These are phyloP conservation scores for Coemansia pectinata DNA, from an alignment of 192 early-diverging fungal genomes.

Conservation along the genomic window DNA sequence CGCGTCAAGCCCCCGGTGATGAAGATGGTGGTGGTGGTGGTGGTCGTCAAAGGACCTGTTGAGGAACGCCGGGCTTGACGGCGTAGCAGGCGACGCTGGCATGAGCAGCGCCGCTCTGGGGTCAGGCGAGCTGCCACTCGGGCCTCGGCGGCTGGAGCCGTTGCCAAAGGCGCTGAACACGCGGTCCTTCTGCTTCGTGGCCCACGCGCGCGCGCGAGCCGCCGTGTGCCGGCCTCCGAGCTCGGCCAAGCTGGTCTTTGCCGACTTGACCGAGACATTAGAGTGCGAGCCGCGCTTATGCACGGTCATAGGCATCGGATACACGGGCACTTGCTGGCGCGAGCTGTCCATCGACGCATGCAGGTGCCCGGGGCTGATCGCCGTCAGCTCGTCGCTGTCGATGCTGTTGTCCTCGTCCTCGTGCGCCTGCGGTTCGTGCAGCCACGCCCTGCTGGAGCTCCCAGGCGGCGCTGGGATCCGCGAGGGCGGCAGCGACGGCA, in stretches of 20 bases:
- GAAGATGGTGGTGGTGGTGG: not conserved
- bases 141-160: constrained; percentile 13
- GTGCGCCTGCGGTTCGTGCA: not conserved
- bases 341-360: not conserved
- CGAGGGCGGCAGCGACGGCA: not conserved
- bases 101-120: not conserved
- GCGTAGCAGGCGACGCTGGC: constrained; percentile 11
- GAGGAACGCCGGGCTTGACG: not conserved
- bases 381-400: not conserved
- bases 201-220: constrained; percentile 48
- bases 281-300: constrained; percentile 34
- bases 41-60: constrained; percentile 8
- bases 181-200: constrained; percentile 35
- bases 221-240: constrained; percentile 45
- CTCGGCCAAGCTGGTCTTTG: constrained; percentile 19
- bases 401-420: not conserved
- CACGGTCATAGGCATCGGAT: not conserved
- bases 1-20: not conserved
- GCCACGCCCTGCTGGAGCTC: not conserved
- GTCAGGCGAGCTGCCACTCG: not conserved
- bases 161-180: constrained; percentile 34
- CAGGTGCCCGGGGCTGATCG: not conserved
- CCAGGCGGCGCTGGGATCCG: not conserved
- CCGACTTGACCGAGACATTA: constrained; percentile 13
- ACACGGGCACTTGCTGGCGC: not conserved